Base-by-base conservation (phyloP, 1,284 basidiomycete species). In the Mycosarcoma mackinlayi region DNA sequence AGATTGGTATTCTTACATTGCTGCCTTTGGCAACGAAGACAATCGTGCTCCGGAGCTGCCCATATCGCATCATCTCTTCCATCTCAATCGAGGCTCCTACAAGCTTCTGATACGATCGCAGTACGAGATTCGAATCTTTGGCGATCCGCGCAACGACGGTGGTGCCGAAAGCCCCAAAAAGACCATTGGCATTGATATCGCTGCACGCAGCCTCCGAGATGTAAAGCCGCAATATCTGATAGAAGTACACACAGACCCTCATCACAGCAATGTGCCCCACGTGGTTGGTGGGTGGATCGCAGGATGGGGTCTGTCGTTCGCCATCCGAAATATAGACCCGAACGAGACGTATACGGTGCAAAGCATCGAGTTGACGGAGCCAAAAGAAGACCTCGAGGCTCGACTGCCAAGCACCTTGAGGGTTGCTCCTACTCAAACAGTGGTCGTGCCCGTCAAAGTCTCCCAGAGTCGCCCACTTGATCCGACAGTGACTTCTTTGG, bases 81-180 rank as follows among this genome's bases (percentile, higher is more conserved):
- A 51, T 16, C 44, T 73, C 0, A 18, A 61, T 21, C 31, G 48
- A n/a, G 70, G 73, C 16, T 33, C 45, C 1, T 71, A 73, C 50
- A 54, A 44, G 33, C 52, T 76, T 10, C 44, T 76, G 1, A 35
- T 71, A 3, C 25, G 61, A 10, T 55, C 70, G 2, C 52, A 67
- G 47, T 75, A 69, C 42, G 73, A 75, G 53, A 59, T 73, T 1
- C 64, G 73, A 33, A 68, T 75, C 35, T 73, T 73, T 39, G 73
- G 70, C 19, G 72, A 68, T 25, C 68, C 72, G 10, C 40, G 50
- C 3, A 56, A 54, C 35, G 28, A 47, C 16, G 50, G 41, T 11
- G 42, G 24, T 5, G 40, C 34, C 0, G 64, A 56, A 8, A 57
- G 49, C 37, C 64, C 64, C 10, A 71, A 53, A 28, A 56, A 65